These are phyloP conservation scores for Coemansia sp. DNA, from an alignment of 192 early-diverging fungal species.

Conservation along the genomic window DNA sequence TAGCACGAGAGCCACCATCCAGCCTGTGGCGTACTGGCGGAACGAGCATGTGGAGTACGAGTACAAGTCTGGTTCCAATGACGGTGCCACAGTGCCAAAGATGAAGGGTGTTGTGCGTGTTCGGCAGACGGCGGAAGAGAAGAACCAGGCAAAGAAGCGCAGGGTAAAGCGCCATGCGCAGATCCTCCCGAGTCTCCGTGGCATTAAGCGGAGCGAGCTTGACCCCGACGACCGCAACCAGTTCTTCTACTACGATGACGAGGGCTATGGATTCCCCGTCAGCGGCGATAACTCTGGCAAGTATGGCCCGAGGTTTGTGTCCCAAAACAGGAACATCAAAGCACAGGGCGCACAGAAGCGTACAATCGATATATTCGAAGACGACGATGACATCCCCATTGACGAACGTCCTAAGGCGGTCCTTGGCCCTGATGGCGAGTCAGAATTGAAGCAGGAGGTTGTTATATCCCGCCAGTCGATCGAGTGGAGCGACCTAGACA, in stretches of 20 bases:
- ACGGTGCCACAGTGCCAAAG: slow-evolving; percentile 27
- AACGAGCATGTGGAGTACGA: slow-evolving; percentile 55
- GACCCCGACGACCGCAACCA: slow-evolving; percentile 25
- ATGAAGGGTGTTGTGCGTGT: slow-evolving; percentile 48
- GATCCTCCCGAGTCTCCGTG: slow-evolving; percentile 23
- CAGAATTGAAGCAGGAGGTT: slow-evolving; percentile 13
- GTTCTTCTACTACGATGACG: slow-evolving; percentile 52
- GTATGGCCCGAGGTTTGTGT: slow-evolving; percentile 25
- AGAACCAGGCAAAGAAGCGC: slow-evolving; percentile 35
- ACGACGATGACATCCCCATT: slow-evolving; percentile 41
- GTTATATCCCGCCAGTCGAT: slow-evolving; percentile 35
- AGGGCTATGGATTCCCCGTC: slow-evolving; percentile 42
- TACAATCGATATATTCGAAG: slow-evolving; percentile 17
- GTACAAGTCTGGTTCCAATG: slow-evolving; percentile 13
- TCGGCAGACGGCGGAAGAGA: slow-evolving; percentile 49
- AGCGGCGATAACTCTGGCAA: slow-evolving; percentile 10
- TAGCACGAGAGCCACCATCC: slow-evolving; percentile 39
- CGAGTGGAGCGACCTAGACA: slow-evolving; percentile 25
- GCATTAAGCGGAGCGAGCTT: slow-evolving; percentile 27
- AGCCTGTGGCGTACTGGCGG: slow-evolving; percentile 49
- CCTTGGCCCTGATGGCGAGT: slow-evolving; percentile 16
- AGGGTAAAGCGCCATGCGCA: slow-evolving; percentile 7
- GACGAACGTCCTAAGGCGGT: slow-evolving; percentile 17
- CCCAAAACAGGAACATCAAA: slow-evolving; percentile 1
- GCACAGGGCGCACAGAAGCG: slow-evolving; percentile 13